Conservation (phyloP, 2,329 filamentous ascomycete species). For the Xylaria sp. region DNA sequence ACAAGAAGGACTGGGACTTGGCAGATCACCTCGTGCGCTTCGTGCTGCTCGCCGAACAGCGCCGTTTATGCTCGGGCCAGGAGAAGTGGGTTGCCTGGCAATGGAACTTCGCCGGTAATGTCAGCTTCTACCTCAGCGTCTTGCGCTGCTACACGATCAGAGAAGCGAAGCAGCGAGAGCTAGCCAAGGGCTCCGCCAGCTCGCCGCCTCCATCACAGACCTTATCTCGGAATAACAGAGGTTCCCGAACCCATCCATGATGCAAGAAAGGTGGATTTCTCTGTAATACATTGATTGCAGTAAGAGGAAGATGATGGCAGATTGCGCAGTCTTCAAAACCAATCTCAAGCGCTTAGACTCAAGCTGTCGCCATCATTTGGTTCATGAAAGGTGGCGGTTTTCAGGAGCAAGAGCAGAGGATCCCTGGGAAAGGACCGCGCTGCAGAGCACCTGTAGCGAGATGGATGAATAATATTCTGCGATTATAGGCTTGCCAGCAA, state of each 20-base stretch:
- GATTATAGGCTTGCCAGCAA: too few relatives aligned
- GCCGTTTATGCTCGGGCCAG: conserved; percentile 38
- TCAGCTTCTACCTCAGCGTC: conserved; percentile 44
- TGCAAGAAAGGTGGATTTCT: not conserved
- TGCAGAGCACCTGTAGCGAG: too few relatives aligned
- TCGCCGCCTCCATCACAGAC: conserved; percentile 2
- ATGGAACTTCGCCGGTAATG: conserved; percentile 37
- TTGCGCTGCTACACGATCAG: conserved; percentile 44
- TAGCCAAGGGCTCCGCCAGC: conserved; percentile 24
- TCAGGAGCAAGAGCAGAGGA: too few relatives aligned
- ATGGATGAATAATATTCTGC: too few relatives aligned
- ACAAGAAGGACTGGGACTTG: conserved; percentile 43
- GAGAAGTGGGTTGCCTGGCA: conserved; percentile 42
- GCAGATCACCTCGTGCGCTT: conserved; percentile 46
- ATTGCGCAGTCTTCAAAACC: not conserved
- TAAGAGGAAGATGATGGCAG: not conserved
- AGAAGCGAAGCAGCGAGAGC: conserved; percentile 42
- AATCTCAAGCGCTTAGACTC: not conserved
- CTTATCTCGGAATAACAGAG: conserved; percentile 24
- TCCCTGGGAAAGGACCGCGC: not conserved
- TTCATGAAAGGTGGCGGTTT: too few relatives aligned
- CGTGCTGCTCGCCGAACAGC: conserved; percentile 44
- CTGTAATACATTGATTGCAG: not conserved
- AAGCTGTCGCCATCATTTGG: too few relatives aligned
- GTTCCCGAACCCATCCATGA: conserved; percentile 13